Evolutionary conservation across 768 basidiomycete genomes (phyloP).

Genomic region (Plicaturopsis crispa): DNA sequence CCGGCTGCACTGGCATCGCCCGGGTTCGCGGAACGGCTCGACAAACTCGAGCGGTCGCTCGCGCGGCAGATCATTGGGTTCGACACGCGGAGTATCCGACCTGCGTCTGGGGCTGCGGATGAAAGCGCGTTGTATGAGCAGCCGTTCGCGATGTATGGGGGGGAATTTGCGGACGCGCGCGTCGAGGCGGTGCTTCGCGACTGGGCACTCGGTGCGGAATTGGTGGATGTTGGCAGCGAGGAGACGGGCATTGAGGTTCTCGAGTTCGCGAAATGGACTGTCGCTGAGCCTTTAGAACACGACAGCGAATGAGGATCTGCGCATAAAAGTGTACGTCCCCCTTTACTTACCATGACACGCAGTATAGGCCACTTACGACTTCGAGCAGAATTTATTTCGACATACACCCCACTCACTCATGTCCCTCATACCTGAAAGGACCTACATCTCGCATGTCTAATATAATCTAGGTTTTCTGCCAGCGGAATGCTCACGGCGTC

Average conservation of each 20-base stretch:
- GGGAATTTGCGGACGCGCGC: conserved; percentile 27
- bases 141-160: conserved; percentile 69
- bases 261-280: conserved; percentile 63
- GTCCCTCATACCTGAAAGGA: too few species aligned
- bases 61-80: conserved; percentile 84
- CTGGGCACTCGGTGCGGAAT: conserved; percentile 10
- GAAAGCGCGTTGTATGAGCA: conserved; percentile 63
- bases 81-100: conserved; percentile 50
- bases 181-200: conserved; percentile 21
- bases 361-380: conserved; percentile 1
- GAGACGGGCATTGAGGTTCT: conserved; percentile 22
- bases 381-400: too few species aligned
- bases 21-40: conserved; percentile 48
- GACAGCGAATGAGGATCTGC: background rate
- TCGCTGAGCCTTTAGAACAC: conserved; percentile 33
- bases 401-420: too few species aligned
- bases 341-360: conserved; percentile 4
- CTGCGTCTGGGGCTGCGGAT: conserved; percentile 12
- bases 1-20: conserved; percentile 33
- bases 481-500: too few species aligned
- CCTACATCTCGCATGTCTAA: too few species aligned
- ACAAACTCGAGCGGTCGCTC: conserved; percentile 63
- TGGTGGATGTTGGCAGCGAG: conserved; percentile 21
- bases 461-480: too few species aligned
- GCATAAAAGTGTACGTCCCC: conserved; percentile 2